Evolutionary conservation across 768 basidiomycete genomes (phyloP).

Genomic region (Pisolithus microcarpus): DNA sequence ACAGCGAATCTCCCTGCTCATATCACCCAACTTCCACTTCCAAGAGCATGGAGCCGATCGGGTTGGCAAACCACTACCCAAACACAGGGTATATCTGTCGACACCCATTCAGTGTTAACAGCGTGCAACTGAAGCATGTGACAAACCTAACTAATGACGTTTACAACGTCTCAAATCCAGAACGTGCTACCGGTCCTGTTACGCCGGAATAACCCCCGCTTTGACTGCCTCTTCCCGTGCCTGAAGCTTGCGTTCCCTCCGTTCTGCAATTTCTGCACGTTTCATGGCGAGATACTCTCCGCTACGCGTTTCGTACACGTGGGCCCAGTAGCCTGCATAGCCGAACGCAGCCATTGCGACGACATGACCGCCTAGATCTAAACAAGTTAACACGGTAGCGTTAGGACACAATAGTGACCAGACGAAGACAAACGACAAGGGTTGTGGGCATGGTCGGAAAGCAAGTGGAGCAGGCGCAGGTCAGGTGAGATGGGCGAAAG

Average conservation of each 20-base stretch:
- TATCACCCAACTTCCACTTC: not conserved
- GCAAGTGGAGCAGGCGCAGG: not conserved
- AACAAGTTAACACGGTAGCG: not conserved
- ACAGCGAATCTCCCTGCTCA: not conserved
- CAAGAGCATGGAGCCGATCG: not conserved
- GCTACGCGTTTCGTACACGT: conserved; percentile 59
- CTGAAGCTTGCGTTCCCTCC: conserved; percentile 32
- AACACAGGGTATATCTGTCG: not conserved
- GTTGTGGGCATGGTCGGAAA: not conserved
- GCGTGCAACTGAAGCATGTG: not conserved
- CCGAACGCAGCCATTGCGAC: conserved; percentile 67
- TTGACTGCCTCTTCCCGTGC: conserved; percentile 12
- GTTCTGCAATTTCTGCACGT: conserved; percentile 49
- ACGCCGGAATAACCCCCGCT: conserved; percentile 27
- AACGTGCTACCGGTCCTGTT: not conserved
- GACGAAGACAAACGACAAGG: not conserved
- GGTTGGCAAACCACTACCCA: not conserved
- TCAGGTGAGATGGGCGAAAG: not conserved
- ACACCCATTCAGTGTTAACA: not conserved
- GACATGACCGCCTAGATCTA: conserved; percentile 69
- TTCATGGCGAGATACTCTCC: conserved; percentile 56
- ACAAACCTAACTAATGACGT: not conserved
- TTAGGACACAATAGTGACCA: not conserved
- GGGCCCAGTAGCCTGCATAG: conserved; percentile 67
- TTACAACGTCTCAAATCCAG: not conserved